Percentiles rank a stretch among this genome's conserved stretches.
These are phyloP conservation scores for Aegle marmelos DNA, from an alignment of 345 rosid species.

Conservation along the genomic window DNA sequence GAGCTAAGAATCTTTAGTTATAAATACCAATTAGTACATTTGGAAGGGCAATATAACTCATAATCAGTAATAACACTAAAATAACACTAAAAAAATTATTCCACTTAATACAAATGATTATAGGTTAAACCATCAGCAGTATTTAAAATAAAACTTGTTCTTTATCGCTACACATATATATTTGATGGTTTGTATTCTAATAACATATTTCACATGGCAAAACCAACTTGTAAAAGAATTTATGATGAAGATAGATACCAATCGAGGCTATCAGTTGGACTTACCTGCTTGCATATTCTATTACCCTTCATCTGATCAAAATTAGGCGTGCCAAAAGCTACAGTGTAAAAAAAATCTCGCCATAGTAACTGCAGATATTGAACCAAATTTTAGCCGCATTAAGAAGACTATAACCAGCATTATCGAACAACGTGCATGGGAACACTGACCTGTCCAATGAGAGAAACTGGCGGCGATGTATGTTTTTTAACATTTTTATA, in stretches of 20 bases:
- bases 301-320: slow-evolving; percentile 87
- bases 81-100: neutral
- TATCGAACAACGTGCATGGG: neutral
- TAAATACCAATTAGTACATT: neutral
- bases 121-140: neutral
- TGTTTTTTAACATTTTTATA: slow-evolving; percentile 64
- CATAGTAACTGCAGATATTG: slow-evolving; percentile 59
- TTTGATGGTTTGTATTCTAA: neutral
- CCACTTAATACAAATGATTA: too few relatives aligned
- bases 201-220: neutral
- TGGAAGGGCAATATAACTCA: neutral
- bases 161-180: neutral
- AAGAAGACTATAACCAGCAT: neutral
- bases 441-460: slow-evolving; percentile 75
- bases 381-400: slow-evolving; percentile 18
- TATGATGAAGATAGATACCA: neutral
- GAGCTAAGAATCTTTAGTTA: neutral
- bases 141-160: neutral
- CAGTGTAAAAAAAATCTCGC: slow-evolving; percentile 93
- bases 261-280: neutral
- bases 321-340: slow-evolving; percentile 80
- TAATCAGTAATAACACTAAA: neutral
- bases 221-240: neutral
- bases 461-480: slow-evolving; percentile 91
- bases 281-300: slow-evolving; percentile 87